Evolutionary conservation across 257 asterid species (phyloP), one percentile per base, ranked within the genome.

Genomic region (Coffea eugenioides): DNA sequence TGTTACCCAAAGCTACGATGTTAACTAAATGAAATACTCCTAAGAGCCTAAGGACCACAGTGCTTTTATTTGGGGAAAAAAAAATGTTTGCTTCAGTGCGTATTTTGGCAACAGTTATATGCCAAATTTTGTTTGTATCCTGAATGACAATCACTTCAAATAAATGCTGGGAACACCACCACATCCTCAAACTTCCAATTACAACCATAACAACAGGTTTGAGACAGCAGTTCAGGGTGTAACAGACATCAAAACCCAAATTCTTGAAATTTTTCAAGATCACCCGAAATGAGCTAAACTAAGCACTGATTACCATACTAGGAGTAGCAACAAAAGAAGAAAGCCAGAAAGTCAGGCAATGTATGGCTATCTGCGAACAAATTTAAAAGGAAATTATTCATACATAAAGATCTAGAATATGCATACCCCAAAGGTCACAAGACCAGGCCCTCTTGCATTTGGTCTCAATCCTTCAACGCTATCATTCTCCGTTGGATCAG

Each of bases 361-460:
- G 8, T 59, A 21, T 11, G 52, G 75, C 51, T 20, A 27, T 64
- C 54, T 34, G 25, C 23, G 43, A 39, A 61, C 48, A 2, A 76
- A 20, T 45, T 25, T 45, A 3, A 16, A 36, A 25, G 23, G 39
- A 64, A 59, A 13, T 61, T 23, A 79, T 59, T 69, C 6, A 4
- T 62, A 21, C 20, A 46, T 49, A 77, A 59, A 73, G 14, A 69
- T 70, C 4, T 23, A 62, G 21, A 46, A 54, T 25, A 56, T 49
- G 46, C 90, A 68, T 92, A 96, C 99, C 97, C 99, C 99, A 69
- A 94, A 96, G 66, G 97, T 92, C 51, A 96, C 99, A 39, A 96
- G 99, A 51, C 99, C 99, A 61, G 99, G 99, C 59, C 99, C 99
- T 89, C 99, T 91, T 68, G 99, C 99, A 84, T 96, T 96, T 64